phyloP scores from a whole-genome alignment of 371 early-diverging fungal genomes.

The Enterospora canceri region DNA sequence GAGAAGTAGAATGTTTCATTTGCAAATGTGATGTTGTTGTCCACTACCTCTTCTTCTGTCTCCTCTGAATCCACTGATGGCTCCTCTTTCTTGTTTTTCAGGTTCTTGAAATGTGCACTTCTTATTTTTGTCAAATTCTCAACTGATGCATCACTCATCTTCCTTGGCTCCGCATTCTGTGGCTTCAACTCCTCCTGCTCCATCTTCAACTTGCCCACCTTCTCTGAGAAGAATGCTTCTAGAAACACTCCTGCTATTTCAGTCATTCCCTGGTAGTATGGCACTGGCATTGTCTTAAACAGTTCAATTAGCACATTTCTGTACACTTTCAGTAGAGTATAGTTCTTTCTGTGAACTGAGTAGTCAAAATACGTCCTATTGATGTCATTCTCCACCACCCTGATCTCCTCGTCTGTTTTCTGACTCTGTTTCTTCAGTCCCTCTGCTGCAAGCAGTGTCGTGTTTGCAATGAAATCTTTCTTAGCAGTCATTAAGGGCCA shows the following conservation, averaged over 20 bases:
- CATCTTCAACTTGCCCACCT: not conserved
- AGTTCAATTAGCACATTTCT: slow-evolving; percentile 25
- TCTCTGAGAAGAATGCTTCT: slow-evolving; percentile 28
- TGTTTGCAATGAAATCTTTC: too few species aligned
- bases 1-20: not conserved
- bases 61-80: not conserved
- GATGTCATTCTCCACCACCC: slow-evolving; percentile 27
- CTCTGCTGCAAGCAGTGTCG: too few species aligned
- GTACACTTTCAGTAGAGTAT: slow-evolving; percentile 8
- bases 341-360: not conserved
- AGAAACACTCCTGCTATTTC: slow-evolving; percentile 46
- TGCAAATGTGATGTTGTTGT: slow-evolving; percentile 3
- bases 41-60: not conserved
- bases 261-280: slow-evolving; percentile 50
- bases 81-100: slow-evolving; percentile 5
- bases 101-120: not conserved
- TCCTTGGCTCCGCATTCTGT: not conserved
- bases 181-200: not conserved
- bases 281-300: slow-evolving; percentile 20
- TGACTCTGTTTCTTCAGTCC: slow-evolving; percentile 6
- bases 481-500: too few species aligned
- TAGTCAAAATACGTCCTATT: slow-evolving; percentile 30
- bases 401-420: slow-evolving; percentile 9
- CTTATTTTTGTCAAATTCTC: slow-evolving; percentile 11
- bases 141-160: not conserved